phyloP scores from a whole-genome alignment of 2,329 filamentous ascomycete species.

The Aspergillus quadricinctus region DNA sequence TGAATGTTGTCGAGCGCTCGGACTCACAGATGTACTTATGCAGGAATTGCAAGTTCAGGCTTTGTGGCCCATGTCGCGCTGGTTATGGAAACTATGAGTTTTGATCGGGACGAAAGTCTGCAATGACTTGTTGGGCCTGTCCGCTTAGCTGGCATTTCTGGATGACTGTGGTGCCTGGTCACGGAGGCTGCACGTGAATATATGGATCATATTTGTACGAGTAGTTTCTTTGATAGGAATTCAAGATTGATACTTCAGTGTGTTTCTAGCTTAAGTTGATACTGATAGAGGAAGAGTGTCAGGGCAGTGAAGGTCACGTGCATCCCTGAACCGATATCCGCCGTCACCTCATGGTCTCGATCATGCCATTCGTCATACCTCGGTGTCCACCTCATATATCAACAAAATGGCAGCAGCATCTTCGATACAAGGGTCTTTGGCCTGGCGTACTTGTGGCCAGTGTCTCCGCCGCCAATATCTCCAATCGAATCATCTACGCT shows the following conservation, averaged over 20 bases:
- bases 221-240: not conserved
- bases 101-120: not conserved
- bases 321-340: not conserved
- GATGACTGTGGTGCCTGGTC: not conserved
- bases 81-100: not conserved
- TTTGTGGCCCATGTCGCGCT: not conserved
- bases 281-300: no score
- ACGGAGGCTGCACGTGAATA: not conserved
- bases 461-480: slow-evolving; percentile 20
- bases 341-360: not conserved
- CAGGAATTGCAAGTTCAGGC: not conserved
- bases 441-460: slow-evolving; percentile 26
- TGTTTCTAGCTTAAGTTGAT: not conserved
- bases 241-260: not conserved
- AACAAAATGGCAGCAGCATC: slow-evolving; percentile 10
- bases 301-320: not conserved
- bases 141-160: not conserved
- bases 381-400: not conserved
- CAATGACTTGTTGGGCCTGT: not conserved
- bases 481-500: slow-evolving; percentile 4
- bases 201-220: not conserved
- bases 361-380: not conserved
- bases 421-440: slow-evolving; percentile 8
- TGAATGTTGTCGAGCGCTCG: not conserved
- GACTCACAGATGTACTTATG: not conserved